A percentile compares a stretch with the other conserved stretches of the same genome.
Conservation (phyloP, 2,329 filamentous ascomycete species). For the Coniochaeta hoffmannii region DNA sequence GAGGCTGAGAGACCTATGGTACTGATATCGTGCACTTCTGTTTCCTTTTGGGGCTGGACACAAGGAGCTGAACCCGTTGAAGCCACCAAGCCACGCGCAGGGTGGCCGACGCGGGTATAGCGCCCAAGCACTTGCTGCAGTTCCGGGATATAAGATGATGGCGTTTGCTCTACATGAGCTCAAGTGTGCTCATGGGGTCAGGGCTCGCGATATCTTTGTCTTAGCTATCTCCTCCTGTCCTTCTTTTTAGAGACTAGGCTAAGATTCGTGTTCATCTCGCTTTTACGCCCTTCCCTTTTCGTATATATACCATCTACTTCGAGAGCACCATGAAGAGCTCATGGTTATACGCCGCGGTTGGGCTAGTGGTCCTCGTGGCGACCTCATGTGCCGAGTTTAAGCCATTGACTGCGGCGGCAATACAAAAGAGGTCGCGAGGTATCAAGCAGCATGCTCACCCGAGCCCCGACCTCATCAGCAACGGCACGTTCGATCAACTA, state of each 20-base stretch:
- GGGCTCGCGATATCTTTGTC: background rate
- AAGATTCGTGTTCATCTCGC: too few relatives aligned
- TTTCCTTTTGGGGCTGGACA: background rate
- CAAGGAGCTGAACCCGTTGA: background rate
- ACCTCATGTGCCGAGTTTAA: background rate
- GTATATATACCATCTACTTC: background rate
- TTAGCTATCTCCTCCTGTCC: background rate
- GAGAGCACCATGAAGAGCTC: background rate
- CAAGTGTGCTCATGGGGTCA: background rate
- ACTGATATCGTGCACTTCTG: background rate
- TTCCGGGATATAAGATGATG: background rate
- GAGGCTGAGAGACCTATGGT: background rate
- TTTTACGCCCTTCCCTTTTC: background rate
- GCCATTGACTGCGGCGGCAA: background rate
- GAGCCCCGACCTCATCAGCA: background rate
- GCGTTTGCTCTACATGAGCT: background rate
- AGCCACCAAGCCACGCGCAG: background rate
- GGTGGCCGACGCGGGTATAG: background rate
- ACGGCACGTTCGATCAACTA: background rate
- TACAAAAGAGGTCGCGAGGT: background rate
- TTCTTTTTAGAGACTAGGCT: too few relatives aligned
- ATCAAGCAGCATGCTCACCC: conserved; percentile 1
- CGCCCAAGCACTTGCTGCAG: background rate
- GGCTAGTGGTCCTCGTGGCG: background rate
- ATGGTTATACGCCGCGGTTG: background rate